A percentile compares a stretch with the other conserved stretches of the same genome.
These are phyloP conservation scores for Diplosphaera chodatii DNA, from an alignment of 139 green algal genomes.

Conservation along the genomic window DNA sequence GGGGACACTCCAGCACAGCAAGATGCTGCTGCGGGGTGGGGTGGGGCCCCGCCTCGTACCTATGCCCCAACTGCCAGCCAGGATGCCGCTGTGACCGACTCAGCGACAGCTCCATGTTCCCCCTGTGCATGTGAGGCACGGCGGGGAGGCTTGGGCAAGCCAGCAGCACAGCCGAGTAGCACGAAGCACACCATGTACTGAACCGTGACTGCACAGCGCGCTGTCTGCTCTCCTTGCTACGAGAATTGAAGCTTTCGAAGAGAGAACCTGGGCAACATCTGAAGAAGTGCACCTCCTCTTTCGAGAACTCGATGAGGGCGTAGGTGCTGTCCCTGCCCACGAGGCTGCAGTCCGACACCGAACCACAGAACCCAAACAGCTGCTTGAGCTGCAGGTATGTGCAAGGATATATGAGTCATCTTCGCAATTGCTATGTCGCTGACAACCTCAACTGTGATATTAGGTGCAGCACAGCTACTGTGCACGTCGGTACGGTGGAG, in stretches of 20 bases:
- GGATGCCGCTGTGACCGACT: neutral
- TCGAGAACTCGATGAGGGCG: conserved; percentile 44
- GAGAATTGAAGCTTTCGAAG: no score
- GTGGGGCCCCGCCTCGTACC: no score
- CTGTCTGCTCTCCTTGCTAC: no score
- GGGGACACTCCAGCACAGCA: no score
- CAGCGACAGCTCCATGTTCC: neutral
- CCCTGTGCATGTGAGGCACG: neutral
- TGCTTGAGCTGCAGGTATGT: conserved; percentile 50
- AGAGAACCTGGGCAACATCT: no score
- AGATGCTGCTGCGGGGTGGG: no score
- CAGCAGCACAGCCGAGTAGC: no score
- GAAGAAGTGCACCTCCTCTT: conserved; percentile 15
- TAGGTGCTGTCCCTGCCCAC: conserved; percentile 19
- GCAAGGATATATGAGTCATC: neutral
- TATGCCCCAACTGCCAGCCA: conserved; percentile 5
- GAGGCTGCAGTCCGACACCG: conserved; percentile 28
- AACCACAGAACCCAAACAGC: conserved; percentile 52
- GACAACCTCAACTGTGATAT: no score
- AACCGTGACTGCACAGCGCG: no score
- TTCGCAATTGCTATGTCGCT: no score
- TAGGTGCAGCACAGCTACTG: no score
- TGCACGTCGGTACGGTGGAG: neutral
- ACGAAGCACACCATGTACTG: no score
- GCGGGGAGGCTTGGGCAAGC: neutral